A percentile compares a stretch with the other conserved stretches of the same genome.
These are phyloP conservation scores for Salvia rosmarinus DNA, from an alignment of 257 asterid species.

Conservation along the genomic window DNA sequence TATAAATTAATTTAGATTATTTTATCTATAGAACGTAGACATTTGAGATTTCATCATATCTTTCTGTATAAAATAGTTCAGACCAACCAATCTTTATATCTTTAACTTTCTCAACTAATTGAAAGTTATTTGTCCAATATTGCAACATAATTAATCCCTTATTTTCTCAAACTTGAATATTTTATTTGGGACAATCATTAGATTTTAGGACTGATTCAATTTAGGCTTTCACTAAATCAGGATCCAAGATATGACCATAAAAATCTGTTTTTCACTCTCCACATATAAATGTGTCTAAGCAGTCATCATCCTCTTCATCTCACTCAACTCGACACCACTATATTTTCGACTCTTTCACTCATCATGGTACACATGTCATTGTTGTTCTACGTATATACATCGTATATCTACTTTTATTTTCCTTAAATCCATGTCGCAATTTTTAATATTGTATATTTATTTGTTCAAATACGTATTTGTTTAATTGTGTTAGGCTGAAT, in stretches of 20 bases:
- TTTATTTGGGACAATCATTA: background rate
- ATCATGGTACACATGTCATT: background rate
- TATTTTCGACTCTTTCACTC: too few relatives aligned
- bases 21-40: too few relatives aligned
- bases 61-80: too few relatives aligned
- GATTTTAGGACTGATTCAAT: conserved; percentile 14
- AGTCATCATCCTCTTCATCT: background rate
- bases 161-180: background rate
- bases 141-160: background rate
- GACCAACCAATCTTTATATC: background rate
- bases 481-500: background rate
- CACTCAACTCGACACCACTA: too few relatives aligned
- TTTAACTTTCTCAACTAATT: background rate
- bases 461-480: background rate
- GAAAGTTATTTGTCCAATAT: background rate
- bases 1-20: too few relatives aligned
- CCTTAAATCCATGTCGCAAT: too few relatives aligned
- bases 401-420: too few relatives aligned
- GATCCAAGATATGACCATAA: conserved; percentile 13
- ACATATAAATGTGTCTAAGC: background rate
- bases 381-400: background rate
- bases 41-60: too few relatives aligned
- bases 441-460: too few relatives aligned
- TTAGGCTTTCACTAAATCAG: background rate
- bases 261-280: background rate